Conservation (phyloP, 768 basidiomycete species). For the Neoboletus magnificus region DNA sequence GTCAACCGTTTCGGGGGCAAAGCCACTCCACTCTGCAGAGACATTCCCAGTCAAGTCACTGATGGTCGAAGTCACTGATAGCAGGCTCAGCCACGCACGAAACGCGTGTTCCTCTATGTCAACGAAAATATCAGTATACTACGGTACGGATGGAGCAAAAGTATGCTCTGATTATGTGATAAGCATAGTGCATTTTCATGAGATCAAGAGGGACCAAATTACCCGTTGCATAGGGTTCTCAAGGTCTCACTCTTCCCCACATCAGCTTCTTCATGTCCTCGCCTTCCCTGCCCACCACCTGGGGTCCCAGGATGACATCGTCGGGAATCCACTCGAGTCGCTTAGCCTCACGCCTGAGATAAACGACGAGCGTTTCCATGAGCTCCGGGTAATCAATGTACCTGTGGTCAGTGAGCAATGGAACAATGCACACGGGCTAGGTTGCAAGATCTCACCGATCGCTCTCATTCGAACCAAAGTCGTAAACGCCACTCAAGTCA, state of each 20-base stretch:
- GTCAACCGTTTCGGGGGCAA: too few relatives aligned
- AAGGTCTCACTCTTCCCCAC: conserved; percentile 28
- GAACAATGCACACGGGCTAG: not conserved
- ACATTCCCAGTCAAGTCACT: not conserved
- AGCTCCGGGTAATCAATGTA: conserved; percentile 73
- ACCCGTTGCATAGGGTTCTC: conserved; percentile 1
- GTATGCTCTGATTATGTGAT: conserved; percentile 3
- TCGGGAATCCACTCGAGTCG: conserved; percentile 60
- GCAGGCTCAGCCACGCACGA: not conserved
- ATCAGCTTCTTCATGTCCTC: conserved; percentile 28
- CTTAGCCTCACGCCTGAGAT: conserved; percentile 67
- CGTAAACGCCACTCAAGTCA: conserved; percentile 69
- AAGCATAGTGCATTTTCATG: not conserved
- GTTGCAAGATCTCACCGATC: conserved; percentile 25
- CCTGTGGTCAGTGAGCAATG: conserved; percentile 36
- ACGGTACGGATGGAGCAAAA: not conserved
- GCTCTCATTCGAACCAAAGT: conserved; percentile 55
- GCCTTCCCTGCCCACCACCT: conserved; percentile 31
- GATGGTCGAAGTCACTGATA: not conserved
- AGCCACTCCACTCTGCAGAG: not conserved
- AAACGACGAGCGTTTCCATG: conserved; percentile 67
- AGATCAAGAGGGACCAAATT: not conserved
- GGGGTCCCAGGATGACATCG: conserved; percentile 33
- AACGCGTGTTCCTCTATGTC: not conserved
- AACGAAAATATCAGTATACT: not conserved